These are phyloP conservation scores for Coemansia sp. DNA, from an alignment of 192 early-diverging fungal species.

Conservation along the genomic window DNA sequence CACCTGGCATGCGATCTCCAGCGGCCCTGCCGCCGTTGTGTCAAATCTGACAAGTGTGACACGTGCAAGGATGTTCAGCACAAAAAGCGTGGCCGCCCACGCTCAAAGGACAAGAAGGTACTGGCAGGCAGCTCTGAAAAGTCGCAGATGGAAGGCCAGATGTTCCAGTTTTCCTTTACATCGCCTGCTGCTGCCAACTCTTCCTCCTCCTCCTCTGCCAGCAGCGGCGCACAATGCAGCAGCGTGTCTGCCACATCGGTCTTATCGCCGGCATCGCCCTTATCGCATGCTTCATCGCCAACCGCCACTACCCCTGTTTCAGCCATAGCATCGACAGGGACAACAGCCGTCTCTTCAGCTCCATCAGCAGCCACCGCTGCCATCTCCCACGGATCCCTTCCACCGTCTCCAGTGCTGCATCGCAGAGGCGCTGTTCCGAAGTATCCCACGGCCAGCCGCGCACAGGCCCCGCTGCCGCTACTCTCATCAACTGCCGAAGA, in stretches of 20 bases:
- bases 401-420: constrained; percentile 1
- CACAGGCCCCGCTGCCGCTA: constrained; percentile 10
- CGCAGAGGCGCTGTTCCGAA: background rate
- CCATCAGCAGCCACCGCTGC: background rate
- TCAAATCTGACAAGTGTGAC: constrained; percentile 68
- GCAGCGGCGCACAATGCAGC: constrained; percentile 7
- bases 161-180: constrained; percentile 55
- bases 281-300: constrained; percentile 9
- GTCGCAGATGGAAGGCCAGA: constrained; percentile 43
- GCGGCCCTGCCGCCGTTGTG: constrained; percentile 82
- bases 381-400: background rate
- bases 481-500: constrained; percentile 7
- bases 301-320: constrained; percentile 9
- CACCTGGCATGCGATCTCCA: constrained; percentile 87
- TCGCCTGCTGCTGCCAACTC: background rate
- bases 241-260: background rate
- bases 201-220: background rate
- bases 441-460: background rate
- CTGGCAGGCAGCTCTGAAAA: background rate
- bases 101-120: constrained; percentile 62
- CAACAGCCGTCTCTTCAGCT: constrained; percentile 5
- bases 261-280: constrained; percentile 1
- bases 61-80: constrained; percentile 86
- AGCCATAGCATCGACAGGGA: background rate
- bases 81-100: constrained; percentile 85